Evolutionary conservation across 73 alveolate species (phyloP).

Genomic region (Paraurostyla sp.): DNA sequence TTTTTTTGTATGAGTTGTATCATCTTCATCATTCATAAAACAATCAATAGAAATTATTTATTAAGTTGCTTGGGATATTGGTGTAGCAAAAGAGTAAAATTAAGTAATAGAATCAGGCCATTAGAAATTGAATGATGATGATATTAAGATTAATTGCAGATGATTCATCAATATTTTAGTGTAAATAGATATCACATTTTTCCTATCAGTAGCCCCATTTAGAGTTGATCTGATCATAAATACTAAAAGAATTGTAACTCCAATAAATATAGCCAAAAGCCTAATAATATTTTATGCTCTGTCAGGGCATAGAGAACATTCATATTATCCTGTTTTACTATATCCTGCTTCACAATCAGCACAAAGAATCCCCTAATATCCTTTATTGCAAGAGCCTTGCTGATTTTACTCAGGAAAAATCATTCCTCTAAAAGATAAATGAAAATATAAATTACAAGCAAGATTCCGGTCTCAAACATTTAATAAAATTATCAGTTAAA

Average conservation of each 20-base stretch:
- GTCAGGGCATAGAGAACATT: conserved; percentile 69
- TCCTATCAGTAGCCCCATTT: conserved; percentile 61
- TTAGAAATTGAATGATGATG: conserved; percentile 74
- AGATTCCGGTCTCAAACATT: conserved; percentile 26
- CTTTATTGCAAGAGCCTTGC: conserved; percentile 66
- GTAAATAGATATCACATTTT: conserved; percentile 68
- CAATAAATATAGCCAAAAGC: conserved; percentile 56
- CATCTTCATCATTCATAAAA: conserved; percentile 39
- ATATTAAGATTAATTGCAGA: conserved; percentile 58
- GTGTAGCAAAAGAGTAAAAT: conserved; percentile 23
- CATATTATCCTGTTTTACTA: conserved; percentile 45
- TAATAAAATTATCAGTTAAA: neutral
- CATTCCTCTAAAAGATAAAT: conserved; percentile 26
- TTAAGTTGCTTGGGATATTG: conserved; percentile 58
- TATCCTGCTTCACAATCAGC: conserved; percentile 72
- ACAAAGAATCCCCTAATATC: conserved; percentile 76
- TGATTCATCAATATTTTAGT: conserved; percentile 76
- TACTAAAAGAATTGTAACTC: neutral
- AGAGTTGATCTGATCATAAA: conserved; percentile 67
- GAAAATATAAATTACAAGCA: conserved; percentile 7
- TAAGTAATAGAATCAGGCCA: conserved; percentile 74
- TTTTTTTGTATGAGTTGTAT: no score
- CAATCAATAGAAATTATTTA: conserved; percentile 77
- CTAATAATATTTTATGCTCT: conserved; percentile 41
- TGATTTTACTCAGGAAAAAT: conserved; percentile 23